Evolutionary conservation across 2,329 filamentous ascomycete genomes (phyloP), one percentile per base, ranked within the genome.

Genomic region (Emergomyces pasteurianus): DNA sequence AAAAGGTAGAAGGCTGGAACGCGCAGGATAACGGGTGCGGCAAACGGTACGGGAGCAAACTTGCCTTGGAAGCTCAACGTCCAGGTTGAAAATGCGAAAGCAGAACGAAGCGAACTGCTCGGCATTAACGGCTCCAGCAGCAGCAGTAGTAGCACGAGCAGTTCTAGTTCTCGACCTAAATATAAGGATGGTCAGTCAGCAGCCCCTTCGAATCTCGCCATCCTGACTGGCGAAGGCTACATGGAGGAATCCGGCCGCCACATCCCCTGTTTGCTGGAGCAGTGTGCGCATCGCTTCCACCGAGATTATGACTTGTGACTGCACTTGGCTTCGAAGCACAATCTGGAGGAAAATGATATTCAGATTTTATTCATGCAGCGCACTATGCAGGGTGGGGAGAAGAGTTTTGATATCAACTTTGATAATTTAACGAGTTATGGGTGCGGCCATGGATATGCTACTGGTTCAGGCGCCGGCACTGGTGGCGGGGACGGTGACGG

Each of bases 61-160:
- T 84, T 21, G 85, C 85, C 34, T 80, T 96, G 0, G 88, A 92
- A 72, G 88, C 92, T 65, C 92, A 97, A 26, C 92, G 96, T 71
- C 78, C 96, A 31, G 86, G n/a, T 75, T 83, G 26, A 68, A 65
- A 75, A 78, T 65, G 70, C 73, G 64, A 75, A 75, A 68, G 71
- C 73, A 62, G 70, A 70, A 61, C 72, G 70, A 34, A 70, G 72
- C 28, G 70, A 74, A 56, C 71, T 72, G 42, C 66, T 71, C 49
- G 68, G 73, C n/a, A 23, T 67, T 12, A 59, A 50, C 43, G 16
- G 23, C 49, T 21, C 42, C 18, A 31, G n/a, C 34, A 23, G 58
- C 26, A 53, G 49, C 26, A n/a, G 21, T 21, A n/a, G n/a, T n/a
- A n/a, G n/a, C n/a, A n/a, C n/a, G n/a, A n/a, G 16, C 26, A 52